Conservation (phyloP, 1,284 basidiomycete species). For the Naganishia sp. region DNA sequence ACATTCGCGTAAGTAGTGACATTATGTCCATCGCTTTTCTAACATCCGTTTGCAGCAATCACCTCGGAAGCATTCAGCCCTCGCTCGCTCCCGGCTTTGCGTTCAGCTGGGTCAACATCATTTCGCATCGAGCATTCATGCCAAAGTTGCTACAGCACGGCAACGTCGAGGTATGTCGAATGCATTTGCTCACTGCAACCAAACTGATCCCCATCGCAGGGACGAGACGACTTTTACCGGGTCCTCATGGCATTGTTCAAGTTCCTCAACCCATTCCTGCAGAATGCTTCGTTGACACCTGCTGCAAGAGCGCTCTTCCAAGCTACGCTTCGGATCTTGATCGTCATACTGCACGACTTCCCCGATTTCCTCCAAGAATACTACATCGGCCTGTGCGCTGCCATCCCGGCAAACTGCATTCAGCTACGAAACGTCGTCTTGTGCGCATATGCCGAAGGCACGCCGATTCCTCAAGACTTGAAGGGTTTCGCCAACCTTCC, state of each 20-base stretch:
- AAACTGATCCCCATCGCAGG: constrained; percentile 56
- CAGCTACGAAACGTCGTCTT: constrained; percentile 96
- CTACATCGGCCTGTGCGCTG: constrained; percentile 92
- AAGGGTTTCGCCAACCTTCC: constrained; percentile 61
- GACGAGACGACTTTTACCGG: constrained; percentile 95
- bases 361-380: constrained; percentile 97
- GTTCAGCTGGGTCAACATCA: constrained; percentile 95
- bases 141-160: constrained; percentile 75
- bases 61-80: constrained; percentile 93
- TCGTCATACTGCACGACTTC: constrained; percentile 97
- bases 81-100: constrained; percentile 97
- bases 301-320: constrained; percentile 86
- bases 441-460: constrained; percentile 81
- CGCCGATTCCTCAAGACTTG: constrained; percentile 60
- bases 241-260: constrained; percentile 88
- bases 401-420: constrained; percentile 87
- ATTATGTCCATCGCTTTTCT: neutral
- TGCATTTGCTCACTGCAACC: neutral
- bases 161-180: constrained; percentile 42
- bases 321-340: constrained; percentile 84
- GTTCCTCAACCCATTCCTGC: constrained; percentile 90
- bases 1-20: constrained; percentile 69
- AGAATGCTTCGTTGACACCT: constrained; percentile 70
- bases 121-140: constrained; percentile 97
- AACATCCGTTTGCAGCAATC: constrained; percentile 64